Percentiles rank a stretch among this genome's conserved stretches.
phyloP scores from a whole-genome alignment of 805 yeast genomes.

The Yarrowia sp. region DNA sequence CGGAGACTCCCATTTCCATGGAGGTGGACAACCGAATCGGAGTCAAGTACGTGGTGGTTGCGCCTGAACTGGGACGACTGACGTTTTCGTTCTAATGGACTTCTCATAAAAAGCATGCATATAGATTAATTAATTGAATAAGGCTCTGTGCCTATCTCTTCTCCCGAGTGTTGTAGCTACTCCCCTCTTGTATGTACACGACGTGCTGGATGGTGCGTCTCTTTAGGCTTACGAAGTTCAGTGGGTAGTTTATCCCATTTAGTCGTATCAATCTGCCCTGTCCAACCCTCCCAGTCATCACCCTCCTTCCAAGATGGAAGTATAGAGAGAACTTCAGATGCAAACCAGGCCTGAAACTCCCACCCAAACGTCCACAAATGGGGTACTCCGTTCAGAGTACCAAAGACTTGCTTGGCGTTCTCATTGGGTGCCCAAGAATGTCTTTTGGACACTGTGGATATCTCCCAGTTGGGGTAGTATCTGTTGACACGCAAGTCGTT shows the following conservation, averaged over 20 bases:
- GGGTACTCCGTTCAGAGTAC: not conserved
- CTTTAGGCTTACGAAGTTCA: too few relatives aligned
- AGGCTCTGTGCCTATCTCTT: not conserved
- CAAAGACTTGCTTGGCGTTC: slow-evolving; percentile 6
- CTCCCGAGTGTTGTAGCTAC: not conserved
- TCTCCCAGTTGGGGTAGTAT: slow-evolving; percentile 8
- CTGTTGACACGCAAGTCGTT: not conserved
- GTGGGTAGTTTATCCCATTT: not conserved
- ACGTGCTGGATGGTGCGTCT: too few relatives aligned
- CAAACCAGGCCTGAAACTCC: not conserved
- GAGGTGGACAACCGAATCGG: slow-evolving; percentile 69
- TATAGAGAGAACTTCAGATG: not conserved
- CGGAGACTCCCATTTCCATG: slow-evolving; percentile 39
- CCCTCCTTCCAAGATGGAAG: not conserved
- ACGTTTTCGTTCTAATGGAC: slow-evolving; percentile 54
- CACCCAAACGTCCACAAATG: slow-evolving; percentile 1
- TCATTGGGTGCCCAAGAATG: slow-evolving; percentile 2
- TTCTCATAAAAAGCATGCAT: slow-evolving; percentile 1
- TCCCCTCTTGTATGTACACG: not conserved
- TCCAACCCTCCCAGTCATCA: slow-evolving; percentile 10
- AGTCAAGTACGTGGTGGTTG: slow-evolving; percentile 64
- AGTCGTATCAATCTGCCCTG: not conserved
- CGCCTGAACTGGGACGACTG: slow-evolving; percentile 64
- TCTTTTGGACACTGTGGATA: not conserved
- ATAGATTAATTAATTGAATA: slow-evolving; percentile 9